Base-by-base conservation (phyloP, 306 rosid genomes). In the Myrica gale region DNA sequence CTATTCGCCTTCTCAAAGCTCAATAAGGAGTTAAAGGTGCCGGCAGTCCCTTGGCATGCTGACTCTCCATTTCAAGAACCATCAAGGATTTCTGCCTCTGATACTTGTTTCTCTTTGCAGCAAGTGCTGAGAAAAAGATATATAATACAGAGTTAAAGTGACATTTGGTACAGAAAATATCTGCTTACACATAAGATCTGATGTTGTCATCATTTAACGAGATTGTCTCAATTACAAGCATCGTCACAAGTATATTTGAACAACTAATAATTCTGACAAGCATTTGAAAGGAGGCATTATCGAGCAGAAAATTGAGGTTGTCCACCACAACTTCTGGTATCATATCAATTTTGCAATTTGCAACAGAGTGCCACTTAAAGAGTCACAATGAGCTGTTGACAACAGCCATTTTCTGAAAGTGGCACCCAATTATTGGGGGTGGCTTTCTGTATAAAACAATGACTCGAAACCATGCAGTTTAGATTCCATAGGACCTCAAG, bases 21-120 rank as follows among this genome's bases (percentile, higher is more conserved):
- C 55, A 87, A 37, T 62, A 81, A 52, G 76, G 84, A 23, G 92
- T 74, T 41, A 69, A 75, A 54, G 92, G 89, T 62, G 96, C 81
- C 79, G 87, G 87, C 68, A 82, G 50, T 82, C 95, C 95, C 87
- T 85, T 95, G 55, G 98, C 97, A 80, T 95, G 98, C 82, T 90
- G 97, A 77, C 98, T 95, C 80, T 95, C 98, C 98, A 95, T 90
- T 85, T 92, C 98, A 57, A 95, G 96, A 83, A 76, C 86, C 96
- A 90, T 90, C 74, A 95, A 82, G 26, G 96, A 92, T 83, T 95
- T 92, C 78, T 95, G 98, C 78, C 97, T 89, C 62, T 89, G 92
- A 74, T 92, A 95, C 65, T 92, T 72, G 85, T 88, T 92, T 84
- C 97, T 88, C 85, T 92, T 95, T 57, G 97, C 97, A 4, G 92